A percentile compares a stretch with the other conserved stretches of the same genome.
Conservation (phyloP, 2,329 filamentous ascomycete genomes). For the Ophiostoma sp. region DNA sequence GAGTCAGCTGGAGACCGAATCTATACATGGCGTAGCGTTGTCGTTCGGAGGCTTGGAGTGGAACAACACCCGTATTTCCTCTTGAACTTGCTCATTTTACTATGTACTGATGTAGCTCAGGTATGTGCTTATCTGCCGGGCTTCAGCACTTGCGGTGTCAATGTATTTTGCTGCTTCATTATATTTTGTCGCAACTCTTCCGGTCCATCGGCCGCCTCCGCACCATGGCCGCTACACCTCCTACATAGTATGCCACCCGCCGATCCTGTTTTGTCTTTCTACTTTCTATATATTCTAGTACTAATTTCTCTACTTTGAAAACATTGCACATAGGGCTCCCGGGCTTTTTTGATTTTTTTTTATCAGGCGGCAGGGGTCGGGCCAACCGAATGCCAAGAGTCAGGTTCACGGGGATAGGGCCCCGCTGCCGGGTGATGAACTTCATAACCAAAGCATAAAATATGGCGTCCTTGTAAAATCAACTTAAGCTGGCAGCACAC, state of each 20-base stretch:
- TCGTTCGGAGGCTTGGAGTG: neutral
- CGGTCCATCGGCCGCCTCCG: neutral
- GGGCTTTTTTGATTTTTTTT: neutral
- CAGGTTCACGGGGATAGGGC: neutral
- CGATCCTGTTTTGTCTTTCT: neutral
- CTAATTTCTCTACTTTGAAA: neutral
- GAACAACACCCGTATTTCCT: neutral
- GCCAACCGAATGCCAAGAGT: slow-evolving; percentile 9
- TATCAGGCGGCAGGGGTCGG: neutral
- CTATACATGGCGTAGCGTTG: neutral
- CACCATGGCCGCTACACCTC: neutral
- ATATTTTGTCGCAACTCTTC: neutral
- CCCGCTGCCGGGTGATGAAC: neutral
- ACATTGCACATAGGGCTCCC: neutral
- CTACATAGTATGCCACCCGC: neutral
- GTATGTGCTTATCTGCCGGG: neutral
- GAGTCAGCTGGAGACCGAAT: neutral
- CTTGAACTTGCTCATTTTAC: neutral
- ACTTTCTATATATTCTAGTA: too few relatives aligned
- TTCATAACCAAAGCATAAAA: neutral
- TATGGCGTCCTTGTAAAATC: neutral
- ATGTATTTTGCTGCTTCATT: neutral
- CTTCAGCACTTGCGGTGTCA: too few relatives aligned
- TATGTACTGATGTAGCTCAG: neutral
- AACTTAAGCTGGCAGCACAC: neutral